Evolutionary conservation across 2,329 filamentous ascomycete species (phyloP).

Genomic region (Sarocladium kiliense): DNA sequence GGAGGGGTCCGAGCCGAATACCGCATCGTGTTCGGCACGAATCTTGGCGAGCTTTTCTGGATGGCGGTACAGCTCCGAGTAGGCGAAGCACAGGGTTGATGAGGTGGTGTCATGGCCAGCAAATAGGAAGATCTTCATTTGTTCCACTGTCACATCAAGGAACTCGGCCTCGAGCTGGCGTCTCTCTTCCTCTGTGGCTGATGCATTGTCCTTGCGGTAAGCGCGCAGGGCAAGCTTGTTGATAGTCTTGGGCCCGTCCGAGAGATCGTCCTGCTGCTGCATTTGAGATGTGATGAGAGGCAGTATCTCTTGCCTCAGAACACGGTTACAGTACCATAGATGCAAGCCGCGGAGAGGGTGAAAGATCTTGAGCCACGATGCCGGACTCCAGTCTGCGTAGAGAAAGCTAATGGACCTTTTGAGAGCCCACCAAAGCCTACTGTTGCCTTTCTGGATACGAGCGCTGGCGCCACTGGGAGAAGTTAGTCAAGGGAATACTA

Average conservation of each 20-base stretch:
- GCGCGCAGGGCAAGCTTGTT: background rate
- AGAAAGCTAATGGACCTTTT: background rate
- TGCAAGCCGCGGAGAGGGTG: background rate
- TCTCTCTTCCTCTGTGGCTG: background rate
- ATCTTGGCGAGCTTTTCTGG: constrained; percentile 28
- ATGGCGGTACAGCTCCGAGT: constrained; percentile 24
- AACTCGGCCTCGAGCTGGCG: background rate
- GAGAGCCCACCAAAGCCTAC: background rate
- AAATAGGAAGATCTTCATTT: constrained; percentile 33
- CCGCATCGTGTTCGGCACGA: constrained; percentile 25
- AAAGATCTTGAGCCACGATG: background rate
- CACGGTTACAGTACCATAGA: background rate
- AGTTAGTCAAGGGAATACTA: background rate
- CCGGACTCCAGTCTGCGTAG: background rate
- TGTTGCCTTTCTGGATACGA: background rate
- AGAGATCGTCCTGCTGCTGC: background rate
- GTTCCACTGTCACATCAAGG: constrained; percentile 9
- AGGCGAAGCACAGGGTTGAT: constrained; percentile 30
- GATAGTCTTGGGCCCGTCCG: background rate
- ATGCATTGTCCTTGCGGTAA: background rate
- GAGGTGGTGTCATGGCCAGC: constrained; percentile 42
- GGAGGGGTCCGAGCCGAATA: constrained; percentile 39
- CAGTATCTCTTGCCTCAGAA: background rate
- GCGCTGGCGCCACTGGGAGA: background rate
- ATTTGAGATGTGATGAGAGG: background rate